Evolutionary conservation across 306 rosid genomes (phyloP), one percentile per base, ranked within the genome.

Genomic region (Rosa chinensis): DNA sequence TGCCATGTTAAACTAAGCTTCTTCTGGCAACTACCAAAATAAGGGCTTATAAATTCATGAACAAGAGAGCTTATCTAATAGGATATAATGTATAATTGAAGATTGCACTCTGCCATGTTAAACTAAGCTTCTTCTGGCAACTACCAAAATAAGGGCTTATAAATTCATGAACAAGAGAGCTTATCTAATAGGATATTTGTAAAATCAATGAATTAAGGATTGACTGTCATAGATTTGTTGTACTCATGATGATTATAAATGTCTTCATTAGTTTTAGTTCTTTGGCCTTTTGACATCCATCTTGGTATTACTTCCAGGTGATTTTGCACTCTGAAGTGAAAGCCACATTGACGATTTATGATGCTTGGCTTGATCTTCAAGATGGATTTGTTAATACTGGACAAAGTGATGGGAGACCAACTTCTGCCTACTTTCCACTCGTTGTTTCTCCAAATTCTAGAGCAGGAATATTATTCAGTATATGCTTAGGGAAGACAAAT

Each of bases 341-440:
- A 87, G 98, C 98, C 79, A 85, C 92, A 68, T 74, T 95, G 81
- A 89, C 92, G 68, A 87, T 95, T 73, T 82, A 85, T 67, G 97
- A 95, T 86, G 96, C 98, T 66, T 93, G 97, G 98, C 97, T 95
- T 81, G 98, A 93, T 84, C 99, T 95, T 83, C 99, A 91, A 93
- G 93, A 93, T 78, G 99, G 96, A 83, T 93, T 95, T 91, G 87
- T 87, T 87, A 97, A 95, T 86, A 81, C 88, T 62, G 83, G 89
- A 62, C 77, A 78, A 82, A 85, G 89, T 77, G 89, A 88, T 81
- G 90, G 97, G 75, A 84, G 91, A 85, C 96, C 98, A 66, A 84
- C 82, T 55, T 90, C 93, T 64, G 89, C 89, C 80, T 88, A 86
- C 92, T 89, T 91, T 86, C 98, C 99, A 49, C 86, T 95, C 56